phyloP scores from a whole-genome alignment of 108 stramenopile species.

The Nitzschia putrida region DNA sequence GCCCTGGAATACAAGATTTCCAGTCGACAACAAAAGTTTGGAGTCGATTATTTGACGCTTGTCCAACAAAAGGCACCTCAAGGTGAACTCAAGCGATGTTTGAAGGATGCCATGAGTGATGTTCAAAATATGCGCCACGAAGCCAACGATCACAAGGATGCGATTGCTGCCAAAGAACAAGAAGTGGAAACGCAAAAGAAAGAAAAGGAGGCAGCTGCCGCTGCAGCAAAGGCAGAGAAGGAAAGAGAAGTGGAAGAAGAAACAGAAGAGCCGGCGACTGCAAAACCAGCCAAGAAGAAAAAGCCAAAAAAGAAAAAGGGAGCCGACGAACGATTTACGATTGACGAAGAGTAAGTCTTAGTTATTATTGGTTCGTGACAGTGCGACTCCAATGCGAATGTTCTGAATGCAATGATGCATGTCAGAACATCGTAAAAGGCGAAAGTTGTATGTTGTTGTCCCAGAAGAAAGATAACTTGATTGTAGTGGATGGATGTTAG shows the following conservation, averaged over 20 bases:
- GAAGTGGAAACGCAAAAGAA: constrained; percentile 6
- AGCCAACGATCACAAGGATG: constrained; percentile 13
- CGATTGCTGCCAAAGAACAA: background rate
- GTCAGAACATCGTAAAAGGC: too few relatives aligned
- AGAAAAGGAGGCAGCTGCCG: constrained; percentile 3
- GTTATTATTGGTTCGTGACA: too few relatives aligned
- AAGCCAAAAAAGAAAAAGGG: constrained; percentile 13
- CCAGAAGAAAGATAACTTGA: too few relatives aligned
- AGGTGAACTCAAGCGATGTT: constrained; percentile 9
- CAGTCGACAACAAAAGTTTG: constrained; percentile 34
- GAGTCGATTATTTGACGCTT: constrained; percentile 32
- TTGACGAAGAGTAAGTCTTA: constrained; percentile 8
- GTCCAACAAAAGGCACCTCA: constrained; percentile 12
- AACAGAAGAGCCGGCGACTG: background rate
- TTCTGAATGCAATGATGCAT: too few relatives aligned
- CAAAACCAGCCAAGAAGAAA: constrained; percentile 10
- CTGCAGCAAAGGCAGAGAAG: background rate
- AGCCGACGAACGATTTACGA: constrained; percentile 16
- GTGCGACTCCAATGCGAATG: too few relatives aligned
- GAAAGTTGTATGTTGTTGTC: too few relatives aligned
- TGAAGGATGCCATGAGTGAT: constrained; percentile 21
- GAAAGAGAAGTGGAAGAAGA: background rate
- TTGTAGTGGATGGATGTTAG: too few relatives aligned
- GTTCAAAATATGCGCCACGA: constrained; percentile 4
- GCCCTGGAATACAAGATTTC: constrained; percentile 21